phyloP scores from a whole-genome alignment of 441 rosid species.

The Populus hybrid region DNA sequence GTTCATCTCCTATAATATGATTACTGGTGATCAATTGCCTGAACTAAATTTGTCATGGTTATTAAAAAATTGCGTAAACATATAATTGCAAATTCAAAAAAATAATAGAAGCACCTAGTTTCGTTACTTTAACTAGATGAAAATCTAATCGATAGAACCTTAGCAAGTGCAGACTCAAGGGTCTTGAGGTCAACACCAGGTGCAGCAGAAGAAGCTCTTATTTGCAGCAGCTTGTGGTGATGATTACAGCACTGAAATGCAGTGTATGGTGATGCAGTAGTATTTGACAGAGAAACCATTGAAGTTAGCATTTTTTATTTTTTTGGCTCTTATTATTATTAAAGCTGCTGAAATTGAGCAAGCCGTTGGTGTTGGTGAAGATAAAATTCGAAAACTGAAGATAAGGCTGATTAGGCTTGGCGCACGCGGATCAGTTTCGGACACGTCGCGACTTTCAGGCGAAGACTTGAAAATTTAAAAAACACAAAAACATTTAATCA shows the following conservation, averaged over 20 bases:
- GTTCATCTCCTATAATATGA: not conserved
- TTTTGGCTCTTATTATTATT: not conserved
- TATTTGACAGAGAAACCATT: not conserved
- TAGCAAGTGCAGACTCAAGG: constrained; percentile 14
- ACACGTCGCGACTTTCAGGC: not conserved
- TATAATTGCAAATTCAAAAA: not conserved
- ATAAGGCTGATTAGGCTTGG: not conserved
- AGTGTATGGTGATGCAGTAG: not conserved
- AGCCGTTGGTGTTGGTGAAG: not conserved
- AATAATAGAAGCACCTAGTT: not conserved
- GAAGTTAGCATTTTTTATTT: not conserved
- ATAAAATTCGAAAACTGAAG: not conserved
- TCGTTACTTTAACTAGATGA: not conserved
- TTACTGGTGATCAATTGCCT: not conserved
- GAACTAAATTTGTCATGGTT: not conserved
- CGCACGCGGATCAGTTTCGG: not conserved
- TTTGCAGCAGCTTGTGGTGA: not conserved
- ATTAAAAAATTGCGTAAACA: not conserved
- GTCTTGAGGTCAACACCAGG: constrained; percentile 8
- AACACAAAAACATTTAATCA: too few relatives aligned
- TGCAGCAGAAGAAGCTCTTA: constrained; percentile 13
- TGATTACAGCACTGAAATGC: not conserved
- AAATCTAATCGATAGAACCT: not conserved
- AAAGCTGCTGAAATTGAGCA: not conserved
- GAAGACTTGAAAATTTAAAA: not conserved